Conservation (phyloP, 306 rosid species). For the Prunus mongolica region DNA sequence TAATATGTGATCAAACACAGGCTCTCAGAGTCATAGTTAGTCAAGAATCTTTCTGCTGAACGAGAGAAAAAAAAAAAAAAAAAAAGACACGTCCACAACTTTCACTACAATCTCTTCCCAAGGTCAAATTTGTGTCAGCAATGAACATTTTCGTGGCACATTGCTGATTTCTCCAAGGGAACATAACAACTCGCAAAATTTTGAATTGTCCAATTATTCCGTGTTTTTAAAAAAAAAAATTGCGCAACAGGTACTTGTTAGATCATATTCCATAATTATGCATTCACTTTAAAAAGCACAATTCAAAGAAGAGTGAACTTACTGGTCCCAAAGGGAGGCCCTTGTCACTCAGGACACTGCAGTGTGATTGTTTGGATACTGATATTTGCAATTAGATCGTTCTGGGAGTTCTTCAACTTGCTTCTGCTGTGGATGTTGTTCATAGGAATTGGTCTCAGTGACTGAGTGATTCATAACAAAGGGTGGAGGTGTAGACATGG, state of each 20-base stretch:
- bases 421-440: constrained; percentile 45
- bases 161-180: not conserved
- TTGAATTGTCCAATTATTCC: no score
- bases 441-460: constrained; percentile 47
- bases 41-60: not conserved
- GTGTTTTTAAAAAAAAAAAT: no score
- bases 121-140: not conserved
- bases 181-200: no score
- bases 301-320: no score
- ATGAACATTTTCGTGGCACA: not conserved
- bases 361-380: no score
- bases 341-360: no score
- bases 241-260: not conserved
- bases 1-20: not conserved
- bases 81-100: not conserved
- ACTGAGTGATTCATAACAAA: constrained; percentile 51
- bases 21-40: not conserved
- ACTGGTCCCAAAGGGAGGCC: no score
- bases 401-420: constrained; percentile 67
- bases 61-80: not conserved
- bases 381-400: constrained; percentile 33
- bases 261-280: not conserved
- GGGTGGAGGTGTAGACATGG: constrained; percentile 53
- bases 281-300: not conserved
- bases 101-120: not conserved